A percentile compares a stretch with the other conserved stretches of the same genome.
These are phyloP conservation scores for Litchi chinensis DNA, from an alignment of 345 rosid species.

Conservation along the genomic window DNA sequence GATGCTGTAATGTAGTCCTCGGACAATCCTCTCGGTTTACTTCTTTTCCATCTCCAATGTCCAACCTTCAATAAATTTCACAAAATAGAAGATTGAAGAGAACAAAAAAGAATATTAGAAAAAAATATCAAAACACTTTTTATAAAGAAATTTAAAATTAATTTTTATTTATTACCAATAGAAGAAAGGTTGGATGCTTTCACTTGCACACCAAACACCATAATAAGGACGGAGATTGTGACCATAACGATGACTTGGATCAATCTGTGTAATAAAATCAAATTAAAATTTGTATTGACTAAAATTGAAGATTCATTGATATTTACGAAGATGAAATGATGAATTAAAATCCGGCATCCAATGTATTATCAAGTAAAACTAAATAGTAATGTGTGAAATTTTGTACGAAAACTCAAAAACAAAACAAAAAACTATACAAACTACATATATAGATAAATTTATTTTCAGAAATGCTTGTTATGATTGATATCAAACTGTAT, in stretches of 20 bases:
- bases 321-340: not conserved
- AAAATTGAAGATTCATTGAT: not conserved
- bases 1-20: constrained; percentile 49
- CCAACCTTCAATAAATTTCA: constrained; percentile 53
- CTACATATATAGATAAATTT: too few relatives aligned
- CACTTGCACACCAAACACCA: constrained; percentile 60
- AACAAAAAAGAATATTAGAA: not conserved
- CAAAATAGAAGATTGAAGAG: not conserved
- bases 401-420: too few relatives aligned
- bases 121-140: too few relatives aligned
- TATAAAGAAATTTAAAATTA: not conserved
- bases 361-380: too few relatives aligned
- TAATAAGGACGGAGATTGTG: constrained; percentile 70
- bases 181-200: constrained; percentile 71
- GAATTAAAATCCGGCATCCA: not conserved
- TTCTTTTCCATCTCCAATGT: constrained; percentile 80
- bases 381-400: too few relatives aligned
- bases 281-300: not conserved
- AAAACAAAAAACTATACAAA: too few relatives aligned
- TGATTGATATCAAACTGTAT: too few relatives aligned
- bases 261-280: constrained; percentile 47
- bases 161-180: constrained; percentile 50
- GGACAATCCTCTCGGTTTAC: constrained; percentile 54
- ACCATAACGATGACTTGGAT: constrained; percentile 87
- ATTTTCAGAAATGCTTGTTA: too few relatives aligned